Evolutionary conservation across 345 rosid genomes (phyloP).

Genomic region (Camelina neglecta): DNA sequence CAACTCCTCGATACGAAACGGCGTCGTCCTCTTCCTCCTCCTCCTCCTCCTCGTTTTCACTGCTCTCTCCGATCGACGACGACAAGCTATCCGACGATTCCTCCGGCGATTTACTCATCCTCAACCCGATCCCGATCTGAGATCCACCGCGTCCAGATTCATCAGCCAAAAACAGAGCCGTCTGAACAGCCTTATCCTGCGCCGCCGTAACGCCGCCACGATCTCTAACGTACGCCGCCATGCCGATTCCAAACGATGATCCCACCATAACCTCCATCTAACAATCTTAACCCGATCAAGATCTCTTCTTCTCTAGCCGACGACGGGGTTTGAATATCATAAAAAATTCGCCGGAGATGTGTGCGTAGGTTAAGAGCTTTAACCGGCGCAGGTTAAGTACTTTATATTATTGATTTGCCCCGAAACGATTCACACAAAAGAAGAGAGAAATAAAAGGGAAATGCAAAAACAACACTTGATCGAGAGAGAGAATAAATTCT

Average conservation of each 20-base stretch:
- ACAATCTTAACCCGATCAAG: background rate
- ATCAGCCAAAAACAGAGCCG: conserved; percentile 45
- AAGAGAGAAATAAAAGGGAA: background rate
- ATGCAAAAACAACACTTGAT: conserved; percentile 27
- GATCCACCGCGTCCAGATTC: conserved; percentile 34
- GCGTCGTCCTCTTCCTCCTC: conserved; percentile 38
- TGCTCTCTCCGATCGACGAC: conserved; percentile 73
- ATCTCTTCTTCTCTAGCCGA: background rate
- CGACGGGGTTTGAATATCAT: background rate
- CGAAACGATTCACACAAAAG: background rate
- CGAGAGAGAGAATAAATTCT: conserved; percentile 30
- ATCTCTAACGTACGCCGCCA: conserved; percentile 49
- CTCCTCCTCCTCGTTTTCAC: conserved; percentile 49
- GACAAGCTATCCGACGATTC: conserved; percentile 55
- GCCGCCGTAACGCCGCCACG: conserved; percentile 42
- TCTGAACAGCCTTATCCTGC: conserved; percentile 42
- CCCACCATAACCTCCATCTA: conserved; percentile 65
- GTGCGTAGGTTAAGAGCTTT: conserved; percentile 29
- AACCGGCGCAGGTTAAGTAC: conserved; percentile 18
- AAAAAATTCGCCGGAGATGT: conserved; percentile 12
- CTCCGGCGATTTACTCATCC: conserved; percentile 36
- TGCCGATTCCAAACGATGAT: conserved; percentile 51
- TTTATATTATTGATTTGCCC: no score
- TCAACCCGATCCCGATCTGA: conserved; percentile 31
- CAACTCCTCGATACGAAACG: conserved; percentile 37